These are phyloP conservation scores for Salisapilia sapeloensis DNA, from an alignment of 352 stramenopile genomes.

Conservation along the genomic window DNA sequence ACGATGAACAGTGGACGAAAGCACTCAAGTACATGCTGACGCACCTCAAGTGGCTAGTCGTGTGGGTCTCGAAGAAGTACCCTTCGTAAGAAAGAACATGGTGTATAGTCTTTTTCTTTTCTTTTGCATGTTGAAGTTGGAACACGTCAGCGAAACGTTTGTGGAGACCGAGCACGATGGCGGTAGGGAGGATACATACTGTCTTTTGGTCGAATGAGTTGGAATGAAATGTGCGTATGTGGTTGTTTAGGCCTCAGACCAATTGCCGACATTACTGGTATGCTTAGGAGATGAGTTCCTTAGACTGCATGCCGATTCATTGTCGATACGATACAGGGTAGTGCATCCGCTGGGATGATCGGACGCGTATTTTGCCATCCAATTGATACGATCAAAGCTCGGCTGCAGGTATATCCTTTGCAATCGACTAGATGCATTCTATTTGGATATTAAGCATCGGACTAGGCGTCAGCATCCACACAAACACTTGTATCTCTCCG, in stretches of 20 bases:
- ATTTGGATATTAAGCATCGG: neutral
- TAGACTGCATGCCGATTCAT: neutral
- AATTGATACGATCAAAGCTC: slow-evolving; percentile 85
- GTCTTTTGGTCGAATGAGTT: too few relatives aligned
- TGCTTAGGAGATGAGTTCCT: slow-evolving; percentile 1
- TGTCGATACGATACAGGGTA: slow-evolving; percentile 23
- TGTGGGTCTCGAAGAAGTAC: slow-evolving; percentile 83
- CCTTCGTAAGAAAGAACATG: slow-evolving; percentile 5
- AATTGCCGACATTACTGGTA: slow-evolving; percentile 47
- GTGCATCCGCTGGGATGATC: slow-evolving; percentile 67
- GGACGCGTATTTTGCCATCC: slow-evolving; percentile 81
- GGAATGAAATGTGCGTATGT: too few relatives aligned
- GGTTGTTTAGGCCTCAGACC: slow-evolving; percentile 11
- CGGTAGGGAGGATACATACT: too few relatives aligned
- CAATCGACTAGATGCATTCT: too few relatives aligned
- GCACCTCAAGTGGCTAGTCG: slow-evolving; percentile 86
- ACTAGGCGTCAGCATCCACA: neutral
- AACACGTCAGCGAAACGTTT: too few relatives aligned
- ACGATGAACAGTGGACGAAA: slow-evolving; percentile 86
- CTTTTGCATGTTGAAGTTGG: too few relatives aligned
- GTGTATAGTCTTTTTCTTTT: neutral
- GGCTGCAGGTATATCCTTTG: slow-evolving; percentile 28
- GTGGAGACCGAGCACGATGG: too few relatives aligned
- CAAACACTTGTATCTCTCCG: slow-evolving; percentile 25
- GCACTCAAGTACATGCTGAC: slow-evolving; percentile 86